Conservation (phyloP, 371 early-diverging fungal genomes). For the Syncephalis fuscata region DNA sequence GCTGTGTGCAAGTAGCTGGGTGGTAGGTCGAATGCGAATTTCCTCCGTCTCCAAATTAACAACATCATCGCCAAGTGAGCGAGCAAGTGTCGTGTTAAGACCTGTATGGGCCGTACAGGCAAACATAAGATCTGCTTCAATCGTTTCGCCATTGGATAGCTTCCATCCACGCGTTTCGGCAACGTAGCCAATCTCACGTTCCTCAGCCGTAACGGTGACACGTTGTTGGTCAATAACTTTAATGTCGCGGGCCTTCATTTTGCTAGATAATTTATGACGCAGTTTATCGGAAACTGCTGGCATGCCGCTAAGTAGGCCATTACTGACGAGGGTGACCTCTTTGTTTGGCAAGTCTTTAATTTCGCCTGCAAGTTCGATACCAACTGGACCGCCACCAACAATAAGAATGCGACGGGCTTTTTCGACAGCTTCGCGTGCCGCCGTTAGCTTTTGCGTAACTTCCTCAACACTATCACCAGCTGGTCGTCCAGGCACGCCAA, state of each 20-base stretch:
- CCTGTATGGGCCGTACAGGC: constrained; percentile 20
- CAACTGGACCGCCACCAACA: constrained; percentile 48
- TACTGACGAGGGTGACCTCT: constrained; percentile 28
- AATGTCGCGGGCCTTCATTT: constrained; percentile 34
- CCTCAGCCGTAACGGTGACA: constrained; percentile 13
- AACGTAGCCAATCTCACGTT: constrained; percentile 7
- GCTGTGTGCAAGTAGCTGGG: constrained; percentile 35
- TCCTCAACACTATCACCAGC: constrained; percentile 6
- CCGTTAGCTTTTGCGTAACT: not conserved
- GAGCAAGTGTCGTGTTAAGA: not conserved
- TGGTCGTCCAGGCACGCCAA: constrained; percentile 16
- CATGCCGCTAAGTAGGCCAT: constrained; percentile 19
- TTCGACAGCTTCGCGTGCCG: constrained; percentile 23
- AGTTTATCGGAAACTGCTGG: constrained; percentile 19
- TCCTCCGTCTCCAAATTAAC: constrained; percentile 11
- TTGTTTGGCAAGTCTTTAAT: constrained; percentile 31
- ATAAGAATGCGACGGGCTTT: constrained; percentile 30
- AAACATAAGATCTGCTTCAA: constrained; percentile 26
- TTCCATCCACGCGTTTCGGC: constrained; percentile 16
- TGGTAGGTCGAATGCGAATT: constrained; percentile 33
- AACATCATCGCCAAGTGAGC: constrained; percentile 1
- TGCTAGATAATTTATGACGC: constrained; percentile 21
- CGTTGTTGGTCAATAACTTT: constrained; percentile 39
- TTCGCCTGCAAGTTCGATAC: constrained; percentile 44
- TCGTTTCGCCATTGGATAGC: constrained; percentile 14